Base-by-base conservation (phyloP, 164 flowering plant genomes). In the Vitis riparia region DNA sequence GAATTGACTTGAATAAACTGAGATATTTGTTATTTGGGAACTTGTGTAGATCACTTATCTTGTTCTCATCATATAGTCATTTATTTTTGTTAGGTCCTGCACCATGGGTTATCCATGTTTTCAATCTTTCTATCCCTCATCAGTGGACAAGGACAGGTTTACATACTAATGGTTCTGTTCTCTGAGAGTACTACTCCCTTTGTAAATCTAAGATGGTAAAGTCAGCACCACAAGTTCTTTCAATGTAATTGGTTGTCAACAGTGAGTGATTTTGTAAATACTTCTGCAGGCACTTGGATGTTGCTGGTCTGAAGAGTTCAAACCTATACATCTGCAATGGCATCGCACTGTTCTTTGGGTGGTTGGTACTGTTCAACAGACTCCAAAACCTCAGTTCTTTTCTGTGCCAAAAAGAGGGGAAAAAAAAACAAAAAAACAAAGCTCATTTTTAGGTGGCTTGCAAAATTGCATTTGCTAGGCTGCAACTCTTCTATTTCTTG, bases 141-240 rank as follows among this genome's bases (percentile, higher is more conserved):
- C 49, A 90, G 88, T 67, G 91, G 97, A 61, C 80, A 86, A 75
- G 91, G 73, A 30, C 93, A 85, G 63, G 13, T 88, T 7, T 92
- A 92, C 80, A 86, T 87, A 73, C 68, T 86, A 12, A 80, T 92
- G 89, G 95, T 87, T 85, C 88, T 92, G 44, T 82, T 89, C 72
- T 62, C 97, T 9, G 97, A 92, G 80, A 66, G 51, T 76, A 92
- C 97, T 16, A 92, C 97, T 55, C 97, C 97, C 0, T 86, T 83
- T 59, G 87, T 92, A 19, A 92, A 92, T 78, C 61, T 90, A 50
- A 83, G 97, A 89, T 92, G 94, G 97, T 90, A 75, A 78, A 51
- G 15, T 55, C 59, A 4, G 8, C 59, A 7, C 32, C 29, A 63
- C 13, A 29, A 14, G 3, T 23, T 65, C 13, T 27, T 53, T 68